Percentiles rank a stretch among this genome's conserved stretches.
phyloP scores from a whole-genome alignment of 2,329 filamentous ascomycete species.

The Magnaporthiopsis rhizophila region DNA sequence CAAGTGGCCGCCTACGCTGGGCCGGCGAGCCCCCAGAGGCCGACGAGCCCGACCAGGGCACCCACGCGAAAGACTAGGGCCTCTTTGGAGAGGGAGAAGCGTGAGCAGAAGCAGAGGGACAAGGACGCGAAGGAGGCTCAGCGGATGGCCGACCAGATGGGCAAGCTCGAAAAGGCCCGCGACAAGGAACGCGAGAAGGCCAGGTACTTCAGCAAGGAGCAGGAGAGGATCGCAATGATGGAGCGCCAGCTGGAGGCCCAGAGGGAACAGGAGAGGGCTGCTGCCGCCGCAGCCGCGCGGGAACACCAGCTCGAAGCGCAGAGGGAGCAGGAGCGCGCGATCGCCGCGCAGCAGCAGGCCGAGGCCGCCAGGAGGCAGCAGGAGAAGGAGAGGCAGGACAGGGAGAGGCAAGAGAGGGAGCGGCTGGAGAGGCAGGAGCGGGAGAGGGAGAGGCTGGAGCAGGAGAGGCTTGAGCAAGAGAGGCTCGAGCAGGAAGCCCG shows the following conservation, averaged over 20 bases:
- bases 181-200: conserved; percentile 66
- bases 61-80: conserved; percentile 45
- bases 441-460: conserved; percentile 2
- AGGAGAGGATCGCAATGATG: conserved; percentile 42
- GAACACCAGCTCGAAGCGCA: conserved; percentile 40
- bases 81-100: conserved; percentile 51
- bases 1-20: conserved; percentile 23
- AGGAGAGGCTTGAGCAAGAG: conserved; percentile 10
- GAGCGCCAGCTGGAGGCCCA: conserved; percentile 40
- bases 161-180: conserved; percentile 59
- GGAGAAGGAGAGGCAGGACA: conserved; percentile 2
- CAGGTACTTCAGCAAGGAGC: conserved; percentile 47
- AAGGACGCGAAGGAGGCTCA: conserved; percentile 53
- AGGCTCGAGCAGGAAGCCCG: conserved; percentile 12
- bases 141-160: conserved; percentile 50
- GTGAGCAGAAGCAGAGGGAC: conserved; percentile 54
- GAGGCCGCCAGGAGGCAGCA: conserved; percentile 2
- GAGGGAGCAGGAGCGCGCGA: conserved; percentile 39
- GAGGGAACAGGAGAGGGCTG: conserved; percentile 38
- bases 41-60: conserved; percentile 35
- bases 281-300: no score
- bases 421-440: conserved; percentile 7
- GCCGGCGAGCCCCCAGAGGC: conserved; percentile 17
- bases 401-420: conserved; percentile 10
- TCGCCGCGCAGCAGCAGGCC: conserved; percentile 13